A percentile compares a stretch with the other conserved stretches of the same genome.
Evolutionary conservation across 768 basidiomycete genomes (phyloP).

Genomic region (Boletus rubroflammeus): DNA sequence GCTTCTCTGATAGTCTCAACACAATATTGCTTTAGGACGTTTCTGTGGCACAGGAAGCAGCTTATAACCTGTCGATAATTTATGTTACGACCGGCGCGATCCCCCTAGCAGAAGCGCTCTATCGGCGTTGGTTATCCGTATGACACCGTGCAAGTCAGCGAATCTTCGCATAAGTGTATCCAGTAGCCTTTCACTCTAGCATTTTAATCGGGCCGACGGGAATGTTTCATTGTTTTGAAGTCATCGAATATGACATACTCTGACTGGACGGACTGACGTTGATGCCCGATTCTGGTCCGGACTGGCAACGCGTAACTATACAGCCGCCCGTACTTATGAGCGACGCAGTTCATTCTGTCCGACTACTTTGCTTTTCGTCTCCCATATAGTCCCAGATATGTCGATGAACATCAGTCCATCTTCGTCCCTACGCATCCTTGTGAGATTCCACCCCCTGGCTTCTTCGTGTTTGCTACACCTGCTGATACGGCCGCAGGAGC

Average conservation of each 20-base stretch:
- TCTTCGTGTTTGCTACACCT: background rate
- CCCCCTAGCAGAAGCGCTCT: slow-evolving; percentile 64
- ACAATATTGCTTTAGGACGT: background rate
- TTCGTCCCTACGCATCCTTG: slow-evolving; percentile 10
- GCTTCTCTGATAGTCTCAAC: background rate
- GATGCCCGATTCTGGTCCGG: background rate
- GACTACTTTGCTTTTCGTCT: background rate
- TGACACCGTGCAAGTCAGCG: slow-evolving; percentile 29
- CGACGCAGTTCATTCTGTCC: background rate
- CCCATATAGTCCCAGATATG: slow-evolving; percentile 2
- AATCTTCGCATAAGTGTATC: too few species aligned
- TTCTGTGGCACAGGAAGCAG: slow-evolving; percentile 12
- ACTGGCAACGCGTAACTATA: background rate
- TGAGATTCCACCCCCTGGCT: background rate
- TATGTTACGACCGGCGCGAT: slow-evolving; percentile 76
- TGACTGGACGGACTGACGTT: background rate
- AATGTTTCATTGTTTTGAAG: background rate
- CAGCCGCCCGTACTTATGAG: background rate
- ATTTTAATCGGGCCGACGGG: background rate
- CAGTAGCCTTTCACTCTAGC: background rate
- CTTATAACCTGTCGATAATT: slow-evolving; percentile 69
- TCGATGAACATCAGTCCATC: slow-evolving; percentile 5
- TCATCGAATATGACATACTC: background rate
- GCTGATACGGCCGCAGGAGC: background rate
- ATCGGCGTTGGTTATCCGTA: slow-evolving; percentile 79